Percentiles rank a stretch among this genome's conserved stretches.
These are phyloP conservation scores for Trametes cinnabarina DNA, from an alignment of 768 basidiomycete genomes.

Conservation along the genomic window DNA sequence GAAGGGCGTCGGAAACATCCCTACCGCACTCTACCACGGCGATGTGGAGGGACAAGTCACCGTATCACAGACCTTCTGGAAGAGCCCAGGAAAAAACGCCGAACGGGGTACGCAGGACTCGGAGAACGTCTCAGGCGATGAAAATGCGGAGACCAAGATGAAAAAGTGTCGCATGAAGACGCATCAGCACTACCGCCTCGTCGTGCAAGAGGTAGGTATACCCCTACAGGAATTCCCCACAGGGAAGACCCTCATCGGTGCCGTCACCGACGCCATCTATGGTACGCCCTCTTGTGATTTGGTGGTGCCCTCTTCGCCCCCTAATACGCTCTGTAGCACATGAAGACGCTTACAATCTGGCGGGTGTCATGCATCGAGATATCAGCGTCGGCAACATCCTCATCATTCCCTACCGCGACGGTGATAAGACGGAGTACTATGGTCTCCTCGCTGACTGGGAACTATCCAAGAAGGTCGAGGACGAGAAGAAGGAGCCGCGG, in stretches of 20 bases:
- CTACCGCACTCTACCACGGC: constrained; percentile 3
- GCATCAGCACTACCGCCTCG: constrained; percentile 5
- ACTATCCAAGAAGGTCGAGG: not conserved
- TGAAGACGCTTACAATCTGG: not conserved
- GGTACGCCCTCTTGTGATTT: no score
- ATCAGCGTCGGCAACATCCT: constrained; percentile 13
- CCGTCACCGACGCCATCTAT: not conserved
- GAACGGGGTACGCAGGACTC: no score
- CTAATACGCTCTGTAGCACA: no score
- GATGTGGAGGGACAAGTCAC: not conserved
- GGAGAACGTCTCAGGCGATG: no score
- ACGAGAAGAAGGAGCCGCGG: not conserved
- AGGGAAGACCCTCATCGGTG: not conserved
- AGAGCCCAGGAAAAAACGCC: no score
- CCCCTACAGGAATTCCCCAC: not conserved
- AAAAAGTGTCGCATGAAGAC: constrained; percentile 10
- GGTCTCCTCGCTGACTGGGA: constrained; percentile 12
- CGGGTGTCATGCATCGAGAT: constrained; percentile 3
- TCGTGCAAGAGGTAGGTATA: not conserved
- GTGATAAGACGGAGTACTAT: not conserved
- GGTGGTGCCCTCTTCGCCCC: no score
- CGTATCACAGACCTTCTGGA: no score
- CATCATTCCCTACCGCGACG: not conserved
- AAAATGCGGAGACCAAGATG: no score
- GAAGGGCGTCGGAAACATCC: not conserved